phyloP scores from a whole-genome alignment of 2,329 filamentous ascomycete species.

The Ceratocystiopsis sp. region DNA sequence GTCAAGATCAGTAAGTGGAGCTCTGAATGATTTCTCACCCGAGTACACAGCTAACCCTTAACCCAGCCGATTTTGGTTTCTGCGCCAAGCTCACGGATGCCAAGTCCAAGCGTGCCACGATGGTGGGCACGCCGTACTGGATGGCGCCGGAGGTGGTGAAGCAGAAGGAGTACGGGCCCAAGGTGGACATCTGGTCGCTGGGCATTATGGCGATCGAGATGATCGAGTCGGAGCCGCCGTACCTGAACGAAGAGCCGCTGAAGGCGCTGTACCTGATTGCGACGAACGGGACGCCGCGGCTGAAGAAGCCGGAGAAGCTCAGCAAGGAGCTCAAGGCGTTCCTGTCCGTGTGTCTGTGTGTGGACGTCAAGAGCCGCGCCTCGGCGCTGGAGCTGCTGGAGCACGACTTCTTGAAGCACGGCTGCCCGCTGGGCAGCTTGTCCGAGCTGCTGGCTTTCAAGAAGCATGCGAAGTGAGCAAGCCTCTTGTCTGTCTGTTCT shows the following conservation, averaged over 20 bases:
- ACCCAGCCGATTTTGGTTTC: slow-evolving; percentile 87
- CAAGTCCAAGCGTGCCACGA: slow-evolving; percentile 92
- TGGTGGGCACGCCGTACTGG: slow-evolving; percentile 99
- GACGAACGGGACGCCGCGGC: slow-evolving; percentile 85
- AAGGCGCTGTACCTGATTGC: slow-evolving; percentile 96
- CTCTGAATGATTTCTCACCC: not conserved
- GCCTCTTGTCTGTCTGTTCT: too few relatives aligned
- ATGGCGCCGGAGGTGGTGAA: slow-evolving; percentile 99
- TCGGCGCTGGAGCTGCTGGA: slow-evolving; percentile 77
- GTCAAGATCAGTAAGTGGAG: slow-evolving; percentile 80
- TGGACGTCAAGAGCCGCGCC: slow-evolving; percentile 87
- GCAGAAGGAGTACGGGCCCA: slow-evolving; percentile 95
- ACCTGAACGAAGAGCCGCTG: slow-evolving; percentile 92
- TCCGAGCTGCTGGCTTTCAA: slow-evolving; percentile 81
- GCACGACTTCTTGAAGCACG: slow-evolving; percentile 88
- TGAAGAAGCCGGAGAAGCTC: slow-evolving; percentile 97
- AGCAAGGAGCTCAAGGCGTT: slow-evolving; percentile 97
- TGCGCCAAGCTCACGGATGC: slow-evolving; percentile 95
- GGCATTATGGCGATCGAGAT: slow-evolving; percentile 99
- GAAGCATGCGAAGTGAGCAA: slow-evolving; percentile 42
- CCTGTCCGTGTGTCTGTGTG: slow-evolving; percentile 87
- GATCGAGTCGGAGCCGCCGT: slow-evolving; percentile 97
- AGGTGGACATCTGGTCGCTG: slow-evolving; percentile 97
- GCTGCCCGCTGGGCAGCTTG: slow-evolving; percentile 67
- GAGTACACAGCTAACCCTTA: too few relatives aligned